These are phyloP conservation scores for Hypoxylon sp. DNA, from an alignment of 2,329 filamentous ascomycete genomes.

Conservation along the genomic window DNA sequence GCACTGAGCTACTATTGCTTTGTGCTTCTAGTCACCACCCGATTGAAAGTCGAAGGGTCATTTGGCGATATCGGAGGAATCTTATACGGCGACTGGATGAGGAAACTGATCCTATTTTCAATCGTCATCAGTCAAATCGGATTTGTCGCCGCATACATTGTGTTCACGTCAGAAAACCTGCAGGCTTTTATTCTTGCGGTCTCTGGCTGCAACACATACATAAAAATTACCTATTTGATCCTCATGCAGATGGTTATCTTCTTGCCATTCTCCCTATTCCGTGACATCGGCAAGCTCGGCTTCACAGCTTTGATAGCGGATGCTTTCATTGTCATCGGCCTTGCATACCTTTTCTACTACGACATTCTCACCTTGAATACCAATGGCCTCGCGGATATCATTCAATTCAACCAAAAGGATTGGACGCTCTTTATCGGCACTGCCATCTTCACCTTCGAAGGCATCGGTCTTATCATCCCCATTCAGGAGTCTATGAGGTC, in stretches of 20 bases:
- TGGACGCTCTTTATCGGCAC: constrained; percentile 99
- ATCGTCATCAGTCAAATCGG: constrained; percentile 97
- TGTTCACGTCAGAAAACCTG: constrained; percentile 95
- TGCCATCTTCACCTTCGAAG: constrained; percentile 98
- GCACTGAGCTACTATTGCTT: constrained; percentile 97
- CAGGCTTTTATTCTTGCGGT: constrained; percentile 96
- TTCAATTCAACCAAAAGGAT: constrained; percentile 88
- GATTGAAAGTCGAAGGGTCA: constrained; percentile 89
- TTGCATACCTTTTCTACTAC: constrained; percentile 96
- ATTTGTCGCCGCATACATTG: constrained; percentile 94
- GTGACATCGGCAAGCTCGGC: constrained; percentile 97
- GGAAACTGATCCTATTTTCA: constrained; percentile 86
- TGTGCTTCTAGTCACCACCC: constrained; percentile 89
- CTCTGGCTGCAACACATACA: constrained; percentile 85
- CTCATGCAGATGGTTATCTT: constrained; percentile 97
- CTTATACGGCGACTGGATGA: constrained; percentile 92
- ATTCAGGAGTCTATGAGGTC: constrained; percentile 98
- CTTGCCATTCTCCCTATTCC: constrained; percentile 90
- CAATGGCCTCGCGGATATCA: constrained; percentile 86
- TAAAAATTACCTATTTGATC: constrained; percentile 91
- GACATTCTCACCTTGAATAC: constrained; percentile 86
- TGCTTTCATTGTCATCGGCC: constrained; percentile 91
- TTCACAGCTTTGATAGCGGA: constrained; percentile 95
- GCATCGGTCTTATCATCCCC: constrained; percentile 96
- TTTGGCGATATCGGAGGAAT: constrained; percentile 97